Conservation (phyloP, 176 grass and related monocot genomes). For the Coix lacrymajobi region DNA sequence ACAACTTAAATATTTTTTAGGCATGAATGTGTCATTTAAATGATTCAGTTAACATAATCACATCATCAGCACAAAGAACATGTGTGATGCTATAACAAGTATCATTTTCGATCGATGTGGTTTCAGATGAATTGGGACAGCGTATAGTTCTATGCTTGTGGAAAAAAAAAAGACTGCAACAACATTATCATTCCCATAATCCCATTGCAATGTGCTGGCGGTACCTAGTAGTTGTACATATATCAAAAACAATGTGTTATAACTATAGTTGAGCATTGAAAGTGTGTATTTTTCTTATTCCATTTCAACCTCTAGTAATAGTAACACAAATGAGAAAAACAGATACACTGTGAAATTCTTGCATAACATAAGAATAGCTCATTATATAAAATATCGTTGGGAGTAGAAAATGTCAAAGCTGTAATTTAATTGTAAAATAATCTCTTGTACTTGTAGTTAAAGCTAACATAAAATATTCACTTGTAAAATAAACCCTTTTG, state of each 20-base stretch:
- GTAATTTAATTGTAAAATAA: neutral
- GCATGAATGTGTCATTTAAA: neutral
- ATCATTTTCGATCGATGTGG: neutral
- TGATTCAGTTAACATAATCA: neutral
- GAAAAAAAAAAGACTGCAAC: neutral
- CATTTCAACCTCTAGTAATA: neutral
- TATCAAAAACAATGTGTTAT: neutral
- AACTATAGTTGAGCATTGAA: neutral
- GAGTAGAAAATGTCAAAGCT: neutral
- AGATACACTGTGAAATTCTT: neutral
- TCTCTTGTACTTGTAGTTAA: neutral
- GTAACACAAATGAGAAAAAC: neutral
- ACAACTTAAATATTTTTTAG: neutral
- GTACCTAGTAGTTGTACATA: neutral
- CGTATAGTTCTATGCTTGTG: neutral
- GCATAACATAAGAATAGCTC: neutral
- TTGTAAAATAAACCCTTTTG: neutral
- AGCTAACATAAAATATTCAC: neutral
- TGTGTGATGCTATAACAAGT: neutral
- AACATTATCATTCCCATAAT: neutral
- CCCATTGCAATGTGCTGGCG: neutral
- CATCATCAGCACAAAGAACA: neutral
- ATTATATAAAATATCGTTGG: neutral
- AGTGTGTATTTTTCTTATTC: neutral
- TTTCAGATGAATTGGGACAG: neutral